A percentile compares a stretch with the other conserved stretches of the same genome.
These are phyloP conservation scores for Wickerhamomyces xylosicus DNA, from an alignment of 805 yeast species.

Conservation along the genomic window DNA sequence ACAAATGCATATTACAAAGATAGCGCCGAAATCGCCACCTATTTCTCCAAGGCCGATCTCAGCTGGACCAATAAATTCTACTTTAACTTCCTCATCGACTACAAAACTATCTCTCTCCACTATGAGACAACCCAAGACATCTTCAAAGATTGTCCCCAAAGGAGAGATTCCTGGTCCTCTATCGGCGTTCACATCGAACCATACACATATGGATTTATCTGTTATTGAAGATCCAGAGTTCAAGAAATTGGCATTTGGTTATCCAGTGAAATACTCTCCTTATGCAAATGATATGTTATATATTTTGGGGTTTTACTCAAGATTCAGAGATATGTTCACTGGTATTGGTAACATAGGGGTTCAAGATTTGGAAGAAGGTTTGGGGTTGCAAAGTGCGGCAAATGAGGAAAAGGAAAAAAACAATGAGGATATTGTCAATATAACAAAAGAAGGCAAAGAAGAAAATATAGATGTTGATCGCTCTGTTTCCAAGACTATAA, in stretches of 20 bases:
- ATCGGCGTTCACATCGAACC: slow-evolving; percentile 2
- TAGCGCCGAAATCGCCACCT: not conserved
- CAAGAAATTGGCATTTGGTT: slow-evolving; percentile 16
- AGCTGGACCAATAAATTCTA: too few relatives aligned
- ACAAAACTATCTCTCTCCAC: not conserved
- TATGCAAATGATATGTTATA: slow-evolving; percentile 14
- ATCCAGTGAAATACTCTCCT: slow-evolving; percentile 15
- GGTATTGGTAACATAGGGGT: slow-evolving; percentile 15
- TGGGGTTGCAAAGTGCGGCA: slow-evolving; percentile 7
- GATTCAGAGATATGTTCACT: slow-evolving; percentile 11
- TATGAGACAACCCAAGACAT: not conserved
- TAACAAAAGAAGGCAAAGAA: slow-evolving; percentile 1
- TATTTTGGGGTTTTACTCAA: slow-evolving; percentile 13
- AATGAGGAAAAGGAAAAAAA: not conserved
- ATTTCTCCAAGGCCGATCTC: too few relatives aligned
- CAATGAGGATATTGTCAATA: slow-evolving; percentile 11
- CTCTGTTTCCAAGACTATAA: slow-evolving; percentile 10
- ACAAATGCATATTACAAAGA: not conserved
- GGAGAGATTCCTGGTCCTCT: slow-evolving; percentile 18
- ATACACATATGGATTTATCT: not conserved
- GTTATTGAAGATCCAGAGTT: not conserved
- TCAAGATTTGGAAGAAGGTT: slow-evolving; percentile 18
- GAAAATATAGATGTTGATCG: slow-evolving; percentile 1
- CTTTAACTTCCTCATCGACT: too few relatives aligned
- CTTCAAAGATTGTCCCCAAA: not conserved